Base-by-base conservation (phyloP, 768 basidiomycete genomes). In the Podaxis sp. region DNA sequence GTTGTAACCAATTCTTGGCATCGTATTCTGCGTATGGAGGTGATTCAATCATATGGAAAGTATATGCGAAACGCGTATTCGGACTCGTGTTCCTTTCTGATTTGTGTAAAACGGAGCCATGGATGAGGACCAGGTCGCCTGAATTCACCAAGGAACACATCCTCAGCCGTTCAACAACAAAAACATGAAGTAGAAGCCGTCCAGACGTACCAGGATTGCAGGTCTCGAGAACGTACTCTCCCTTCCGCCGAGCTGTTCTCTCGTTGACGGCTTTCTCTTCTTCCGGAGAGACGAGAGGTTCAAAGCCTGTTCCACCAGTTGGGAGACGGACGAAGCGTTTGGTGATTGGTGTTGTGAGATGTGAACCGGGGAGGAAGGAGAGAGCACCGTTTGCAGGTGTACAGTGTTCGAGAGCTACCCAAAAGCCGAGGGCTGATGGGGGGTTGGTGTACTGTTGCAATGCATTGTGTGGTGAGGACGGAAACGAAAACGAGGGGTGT, bases 1-100 rank as follows among this genome's bases (percentile, higher is more conserved):
- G 95, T 72, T 99, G 96, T 62, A 98, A 77, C 96, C 96, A 97
- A 71, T 97, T 98, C 84, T 92, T 93, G 69, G 86, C 83, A 65
- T 98, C 96, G 62, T 96, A 97, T 44, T 71, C 75, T 6, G 87
- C 90, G 68, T 82, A 75, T 24, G 85, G 88, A 44, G 83, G 82
- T 20, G 83, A 88, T 69, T 96, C 93, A 53, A 95, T 88, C 92
- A 94, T 93, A 67, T 95, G 96, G 74, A 97, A 98, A 0, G 97
- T 99, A 72, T 99, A 99, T 30, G 96, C 96, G 66, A 88, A 93
- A 60, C 97, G 84, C 1, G 93, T 93, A 64, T 87, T 81, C 22
- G 84, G 78, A 58, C 91, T 93, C 1, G 82, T 83, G 73, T 99
- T 99, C 58, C 86, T 84, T 71, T 93, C 92, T 0, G 92, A 94